Evolutionary conservation across 2,329 filamentous ascomycete species (phyloP), one percentile per base, ranked within the genome.

Genomic region (Fusarium compactum): DNA sequence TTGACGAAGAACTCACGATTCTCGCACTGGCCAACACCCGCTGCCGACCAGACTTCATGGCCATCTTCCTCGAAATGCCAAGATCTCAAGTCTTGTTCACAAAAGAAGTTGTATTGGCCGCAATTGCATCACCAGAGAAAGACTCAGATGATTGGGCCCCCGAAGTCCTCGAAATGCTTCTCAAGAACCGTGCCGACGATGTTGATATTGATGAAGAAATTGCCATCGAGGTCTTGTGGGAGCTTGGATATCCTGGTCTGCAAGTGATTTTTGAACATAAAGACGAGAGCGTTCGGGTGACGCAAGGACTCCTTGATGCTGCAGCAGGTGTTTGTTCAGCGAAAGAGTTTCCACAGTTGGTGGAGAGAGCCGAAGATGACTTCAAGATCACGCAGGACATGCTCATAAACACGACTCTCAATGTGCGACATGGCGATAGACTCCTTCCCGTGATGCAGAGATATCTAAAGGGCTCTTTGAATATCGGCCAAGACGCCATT

Each of bases 101-200:
- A 8, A 67, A 67, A 34, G 27, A 62, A 43, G 63, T 67, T 15
- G 56, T 67, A 14, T 32, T 67, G 50, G 62, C 64, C 25, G 57
- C 64, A 24, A 62, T 67, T 25, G 32, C 57, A 8, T 56, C 64
- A 20, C 63, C 62, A 4, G 30, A 67, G 30, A 44, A 62, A 40
- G 63, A 62, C 6, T 38, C 56, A 14, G 63, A 67, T 15, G 63
- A 67, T 15, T 67, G 64, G 64, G 63, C 63, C 6, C 62, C 57
- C 9, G 62, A 67, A 48, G 64, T 67, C 24, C 63, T 67, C 20
- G 64, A 67, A 46, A 67, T 67, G 64, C 63, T 67, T 27, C 64
- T 67, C 45, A 43, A 52, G 16, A 54, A 57, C n/a, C 57, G 63
- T 18, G 63, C 56, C 44, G 57, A 65, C 10, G 63, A 67, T 25